A percentile compares a stretch with the other conserved stretches of the same genome.
Evolutionary conservation across 83 land plant genomes (phyloP).

Genomic region (Diphasiastrum complanatum): DNA sequence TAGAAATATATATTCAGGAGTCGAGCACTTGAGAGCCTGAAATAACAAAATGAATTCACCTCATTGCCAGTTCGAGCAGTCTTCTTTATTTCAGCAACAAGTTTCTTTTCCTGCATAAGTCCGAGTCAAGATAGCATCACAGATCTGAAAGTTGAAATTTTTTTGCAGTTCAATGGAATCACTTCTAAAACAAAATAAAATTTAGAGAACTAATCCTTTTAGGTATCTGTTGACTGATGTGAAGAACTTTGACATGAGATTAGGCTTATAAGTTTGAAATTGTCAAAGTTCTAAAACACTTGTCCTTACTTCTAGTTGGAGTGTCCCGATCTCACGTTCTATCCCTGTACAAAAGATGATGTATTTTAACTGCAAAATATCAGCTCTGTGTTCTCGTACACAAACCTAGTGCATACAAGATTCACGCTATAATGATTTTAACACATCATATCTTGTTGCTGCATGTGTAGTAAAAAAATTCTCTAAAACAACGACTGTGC

Average conservation of each 20-base stretch:
- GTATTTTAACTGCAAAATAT: slow-evolving; percentile 1
- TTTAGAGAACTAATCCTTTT: not conserved
- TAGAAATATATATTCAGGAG: not conserved
- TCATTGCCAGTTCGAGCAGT: slow-evolving; percentile 91
- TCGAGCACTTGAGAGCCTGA: not conserved
- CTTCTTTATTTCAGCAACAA: slow-evolving; percentile 90
- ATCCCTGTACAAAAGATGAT: slow-evolving; percentile 40
- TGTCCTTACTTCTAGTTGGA: slow-evolving; percentile 63
- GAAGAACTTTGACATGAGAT: not conserved
- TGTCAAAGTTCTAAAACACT: not conserved
- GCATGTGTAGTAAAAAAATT: not conserved
- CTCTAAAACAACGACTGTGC: not conserved
- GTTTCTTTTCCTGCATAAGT: slow-evolving; percentile 63
- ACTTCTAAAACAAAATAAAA: not conserved
- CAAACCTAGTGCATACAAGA: not conserved
- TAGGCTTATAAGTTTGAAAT: not conserved
- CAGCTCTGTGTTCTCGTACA: not conserved
- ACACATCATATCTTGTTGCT: not conserved
- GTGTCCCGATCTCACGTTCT: slow-evolving; percentile 73
- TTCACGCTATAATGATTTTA: not conserved
- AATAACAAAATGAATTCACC: slow-evolving; percentile 37
- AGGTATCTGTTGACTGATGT: no score
- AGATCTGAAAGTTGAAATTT: not conserved
- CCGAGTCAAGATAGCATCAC: not conserved
- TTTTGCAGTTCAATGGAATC: not conserved